phyloP scores from a whole-genome alignment of 139 green algal genomes.

The Coccomyxa sp. region DNA sequence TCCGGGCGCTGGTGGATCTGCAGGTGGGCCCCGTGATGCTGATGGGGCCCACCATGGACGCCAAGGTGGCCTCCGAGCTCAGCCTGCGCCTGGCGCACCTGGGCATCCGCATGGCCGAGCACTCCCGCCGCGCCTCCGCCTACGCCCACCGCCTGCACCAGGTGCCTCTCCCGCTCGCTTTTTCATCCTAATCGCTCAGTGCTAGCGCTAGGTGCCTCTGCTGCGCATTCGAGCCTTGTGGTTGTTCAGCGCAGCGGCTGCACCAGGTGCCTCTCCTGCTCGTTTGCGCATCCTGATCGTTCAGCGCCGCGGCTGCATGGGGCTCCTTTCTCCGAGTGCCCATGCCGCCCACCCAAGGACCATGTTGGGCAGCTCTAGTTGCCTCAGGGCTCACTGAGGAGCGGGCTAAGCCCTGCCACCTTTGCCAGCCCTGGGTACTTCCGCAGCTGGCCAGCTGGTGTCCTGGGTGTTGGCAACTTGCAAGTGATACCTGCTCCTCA shows the following conservation, averaged over 20 bases:
- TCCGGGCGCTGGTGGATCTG: constrained; percentile 58
- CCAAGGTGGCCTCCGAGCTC: constrained; percentile 60
- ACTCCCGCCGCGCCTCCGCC: constrained; percentile 41
- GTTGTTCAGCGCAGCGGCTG: constrained; percentile 46
- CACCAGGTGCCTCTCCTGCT: constrained; percentile 3
- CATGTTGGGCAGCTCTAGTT: too few species aligned
- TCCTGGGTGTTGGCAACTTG: too few species aligned
- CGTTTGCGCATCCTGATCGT: too few species aligned
- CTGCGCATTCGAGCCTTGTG: too few species aligned
- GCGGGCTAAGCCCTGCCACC: too few species aligned
- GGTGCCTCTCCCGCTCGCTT: constrained; percentile 2
- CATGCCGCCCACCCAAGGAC: too few species aligned
- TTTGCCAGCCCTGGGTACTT: too few species aligned
- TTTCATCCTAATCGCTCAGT: too few species aligned
- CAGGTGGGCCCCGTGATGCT: constrained; percentile 61
- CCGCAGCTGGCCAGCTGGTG: too few species aligned
- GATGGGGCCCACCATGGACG: constrained; percentile 75
- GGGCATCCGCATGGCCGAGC: constrained; percentile 61
- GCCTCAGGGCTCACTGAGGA: too few species aligned
- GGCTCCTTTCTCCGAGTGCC: constrained; percentile 10
- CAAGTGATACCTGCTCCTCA: too few species aligned
- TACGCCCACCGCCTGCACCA: constrained; percentile 38
- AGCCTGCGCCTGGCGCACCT: constrained; percentile 71
- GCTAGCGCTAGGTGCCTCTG: too few species aligned
- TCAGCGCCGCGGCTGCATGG: constrained; percentile 36